Base-by-base conservation (phyloP, 2,329 filamentous ascomycete species). In the Verticillium albo-atrum region DNA sequence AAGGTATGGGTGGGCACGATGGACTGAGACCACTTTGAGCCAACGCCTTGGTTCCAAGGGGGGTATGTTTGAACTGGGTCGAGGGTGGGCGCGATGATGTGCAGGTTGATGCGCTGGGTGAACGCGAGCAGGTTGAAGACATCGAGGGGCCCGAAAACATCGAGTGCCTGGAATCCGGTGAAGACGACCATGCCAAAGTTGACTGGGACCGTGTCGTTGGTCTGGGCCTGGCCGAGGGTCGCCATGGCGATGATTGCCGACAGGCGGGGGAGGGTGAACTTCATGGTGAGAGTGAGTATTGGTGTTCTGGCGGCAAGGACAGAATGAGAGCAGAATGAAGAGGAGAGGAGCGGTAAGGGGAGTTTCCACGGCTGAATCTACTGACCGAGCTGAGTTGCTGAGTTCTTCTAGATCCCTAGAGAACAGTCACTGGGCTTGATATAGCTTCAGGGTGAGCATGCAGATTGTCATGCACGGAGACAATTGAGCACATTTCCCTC, bases 1-100 rank as follows among this genome's bases (percentile, higher is more conserved):
- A 86, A 86, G 0, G 85, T 89, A 66, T 75, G 72, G 2, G 78
- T 81, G 23, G 79, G 74, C 20, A 70, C 60, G 15, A 79, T 60
- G 25, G 60, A 58, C 17, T 76, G 71, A 55, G 68, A 73, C 62
- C 77, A 76, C 61, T 67, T 68, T 47, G 70, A 72, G 20, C 42
- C 42, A 20, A 47, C 42, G n/a, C 42, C 42, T 2, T 6, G 42
- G 64, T 72, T 72, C 66, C 64, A 64, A 27, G 63, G 60, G 37
- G 59, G 56, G n/a, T 69, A 64, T 1, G 77, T 76, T 9, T 68
- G 72, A 17, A 81, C 77, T 1, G 77, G 75, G 15, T 77, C 73
- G 14, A 77, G 66, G 15, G 73, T 75, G 7, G 70, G 66, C 28
- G 77, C 71, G 30, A 83, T 71, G 34, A 81, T 62, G 63, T 67